phyloP scores from a whole-genome alignment of 805 yeast species.

The Lachancea kluyveri region DNA sequence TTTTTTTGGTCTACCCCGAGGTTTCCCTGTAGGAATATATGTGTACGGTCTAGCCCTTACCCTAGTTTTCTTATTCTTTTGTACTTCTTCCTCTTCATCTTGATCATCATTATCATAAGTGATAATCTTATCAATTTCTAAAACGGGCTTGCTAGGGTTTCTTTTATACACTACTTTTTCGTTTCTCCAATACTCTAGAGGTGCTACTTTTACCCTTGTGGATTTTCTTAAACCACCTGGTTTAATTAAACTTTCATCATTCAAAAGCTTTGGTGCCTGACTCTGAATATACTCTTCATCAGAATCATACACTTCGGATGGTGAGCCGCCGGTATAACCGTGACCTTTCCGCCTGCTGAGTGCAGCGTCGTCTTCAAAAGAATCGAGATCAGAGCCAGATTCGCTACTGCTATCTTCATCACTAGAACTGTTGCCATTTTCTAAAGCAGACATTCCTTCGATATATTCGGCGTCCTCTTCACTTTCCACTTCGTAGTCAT shows the following conservation, averaged over 20 bases:
- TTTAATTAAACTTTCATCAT: slow-evolving; percentile 15
- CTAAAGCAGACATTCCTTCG: slow-evolving; percentile 18
- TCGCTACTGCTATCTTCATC: slow-evolving; percentile 10
- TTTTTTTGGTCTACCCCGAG: slow-evolving; percentile 27
- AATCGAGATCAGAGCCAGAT: slow-evolving; percentile 7
- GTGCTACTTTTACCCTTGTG: slow-evolving; percentile 56
- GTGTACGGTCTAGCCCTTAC: slow-evolving; percentile 17
- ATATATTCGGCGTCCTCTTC: slow-evolving; percentile 31
- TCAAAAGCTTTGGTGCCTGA: slow-evolving; percentile 15
- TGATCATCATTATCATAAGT: slow-evolving; percentile 32
- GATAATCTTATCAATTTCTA: slow-evolving; percentile 52
- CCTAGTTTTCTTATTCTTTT: slow-evolving; percentile 7
- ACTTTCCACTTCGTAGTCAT: slow-evolving; percentile 13
- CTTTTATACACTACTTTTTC: slow-evolving; percentile 62
- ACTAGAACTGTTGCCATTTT: slow-evolving; percentile 10
- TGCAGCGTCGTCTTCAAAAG: slow-evolving; percentile 11
- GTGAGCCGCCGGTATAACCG: slow-evolving; percentile 11
- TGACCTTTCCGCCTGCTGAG: slow-evolving; percentile 9
- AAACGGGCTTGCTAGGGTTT: slow-evolving; percentile 36
- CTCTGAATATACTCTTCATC: slow-evolving; percentile 21
- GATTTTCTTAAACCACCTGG: slow-evolving; percentile 51
- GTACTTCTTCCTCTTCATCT: slow-evolving; percentile 23
- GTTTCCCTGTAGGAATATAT: slow-evolving; percentile 20
- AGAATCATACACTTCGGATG: slow-evolving; percentile 17
- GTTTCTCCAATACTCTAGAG: slow-evolving; percentile 80